A percentile compares a stretch with the other conserved stretches of the same genome.
phyloP scores from a whole-genome alignment of 257 asterid species.

The Henckelia pumila region DNA sequence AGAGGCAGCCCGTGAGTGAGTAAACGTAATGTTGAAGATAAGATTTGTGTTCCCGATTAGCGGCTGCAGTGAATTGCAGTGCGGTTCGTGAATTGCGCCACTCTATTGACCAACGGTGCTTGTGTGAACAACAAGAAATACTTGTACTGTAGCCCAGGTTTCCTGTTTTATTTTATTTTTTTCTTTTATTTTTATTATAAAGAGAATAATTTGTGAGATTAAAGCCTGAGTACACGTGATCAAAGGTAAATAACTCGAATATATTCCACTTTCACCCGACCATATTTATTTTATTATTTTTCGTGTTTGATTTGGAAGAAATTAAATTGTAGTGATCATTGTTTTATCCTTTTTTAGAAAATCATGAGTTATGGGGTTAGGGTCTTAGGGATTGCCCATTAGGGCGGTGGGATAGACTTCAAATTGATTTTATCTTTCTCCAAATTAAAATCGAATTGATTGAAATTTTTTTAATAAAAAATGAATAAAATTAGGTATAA shows the following conservation, averaged over 20 bases:
- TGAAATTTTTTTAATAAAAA: too few species aligned
- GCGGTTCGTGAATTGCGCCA: constrained; percentile 4
- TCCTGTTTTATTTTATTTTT: constrained; percentile 4
- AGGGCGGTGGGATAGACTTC: too few species aligned
- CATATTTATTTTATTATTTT: constrained; percentile 5
- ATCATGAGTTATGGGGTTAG: too few species aligned
- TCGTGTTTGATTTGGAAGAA: neutral
- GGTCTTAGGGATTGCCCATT: too few species aligned
- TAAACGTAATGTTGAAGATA: constrained; percentile 21
- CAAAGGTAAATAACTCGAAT: constrained; percentile 26
- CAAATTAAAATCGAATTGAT: too few species aligned
- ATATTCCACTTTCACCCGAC: constrained; percentile 8
- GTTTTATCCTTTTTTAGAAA: too few species aligned
- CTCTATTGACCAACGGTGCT: constrained; percentile 19
- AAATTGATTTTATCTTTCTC: too few species aligned
- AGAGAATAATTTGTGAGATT: constrained; percentile 24
- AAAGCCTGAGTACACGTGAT: constrained; percentile 47
- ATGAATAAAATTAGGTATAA: too few species aligned
- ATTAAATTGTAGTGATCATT: neutral
- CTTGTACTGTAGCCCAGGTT: constrained; percentile 6
- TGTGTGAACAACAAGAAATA: constrained; percentile 25
- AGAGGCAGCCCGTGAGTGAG: constrained; percentile 40
- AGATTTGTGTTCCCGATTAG: constrained; percentile 25
- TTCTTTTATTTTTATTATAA: too few species aligned
- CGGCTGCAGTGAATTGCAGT: neutral